Base-by-base conservation (phyloP, 2,329 filamentous ascomycete species). In the Nemania bipapillata region DNA sequence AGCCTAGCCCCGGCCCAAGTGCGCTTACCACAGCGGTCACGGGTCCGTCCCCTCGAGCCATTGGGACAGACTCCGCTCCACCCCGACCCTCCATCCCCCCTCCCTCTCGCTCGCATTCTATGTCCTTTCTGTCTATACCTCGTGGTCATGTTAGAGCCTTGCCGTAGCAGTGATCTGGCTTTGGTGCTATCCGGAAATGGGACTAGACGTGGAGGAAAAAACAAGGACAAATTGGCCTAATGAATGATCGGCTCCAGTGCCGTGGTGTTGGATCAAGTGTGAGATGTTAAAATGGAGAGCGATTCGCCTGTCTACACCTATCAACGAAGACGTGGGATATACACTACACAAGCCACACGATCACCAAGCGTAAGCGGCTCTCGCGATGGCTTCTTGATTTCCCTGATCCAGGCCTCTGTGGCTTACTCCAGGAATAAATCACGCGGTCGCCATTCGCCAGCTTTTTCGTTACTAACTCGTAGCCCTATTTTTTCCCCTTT, bases 1-100 rank as follows among this genome's bases (percentile, higher is more conserved):
- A 68, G 59, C 65, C 30, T 32, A n/a, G 47, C 22, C n/a, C 45
- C 47, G 47, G 37, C 30, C n/a, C n/a, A 28, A 55, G 54, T 40
- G 47, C 47, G 65, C 60, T 59, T 54, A 49, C 30, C 2, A 15
- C 30, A 17, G 26, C 30, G 24, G 56, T 61, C 66, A 57, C 42
- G 50, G 24, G 42, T 26, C 28, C 17, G 22, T 50, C 47, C 17
- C 12, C 49, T 22, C 26, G 53, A 8, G 47, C 22, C 17, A 15
- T 22, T 53, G 35, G 52, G 32, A 37, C 11, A 11, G 7, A n/a
- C 42, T 49, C 52, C 56, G 28, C 37, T 49, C 40, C 30, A 49
- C 24, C 26, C 32, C 35, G 20, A 22, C 9, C 20, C 7, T n/a
- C 50, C 50, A 30, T 30, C 50, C 26, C 26, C 37, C 11, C 15